Evolutionary conservation across 148 eudicot genomes (phyloP).

Genomic region (Pharnaceum exiguum): DNA sequence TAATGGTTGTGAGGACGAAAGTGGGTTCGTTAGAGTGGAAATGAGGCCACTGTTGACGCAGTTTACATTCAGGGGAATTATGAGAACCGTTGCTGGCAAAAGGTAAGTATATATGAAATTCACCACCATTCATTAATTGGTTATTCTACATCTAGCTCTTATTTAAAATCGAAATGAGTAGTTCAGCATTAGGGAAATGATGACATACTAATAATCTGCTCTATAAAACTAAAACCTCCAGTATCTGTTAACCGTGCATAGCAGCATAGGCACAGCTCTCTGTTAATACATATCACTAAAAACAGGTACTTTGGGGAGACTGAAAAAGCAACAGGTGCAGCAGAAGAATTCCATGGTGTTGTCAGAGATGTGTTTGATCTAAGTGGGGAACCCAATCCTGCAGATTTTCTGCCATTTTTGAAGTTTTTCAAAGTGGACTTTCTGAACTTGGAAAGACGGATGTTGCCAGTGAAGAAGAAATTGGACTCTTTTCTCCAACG

Average conservation of each 20-base stretch:
- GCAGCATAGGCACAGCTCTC: too few relatives aligned
- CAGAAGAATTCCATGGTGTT: conserved; percentile 8
- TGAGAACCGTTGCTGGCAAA: conserved; percentile 36
- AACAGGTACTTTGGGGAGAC: conserved; percentile 29
- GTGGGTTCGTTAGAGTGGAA: conserved; percentile 18
- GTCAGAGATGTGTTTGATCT: conserved; percentile 18
- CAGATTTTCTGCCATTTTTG: conserved; percentile 31
- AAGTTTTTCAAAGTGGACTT: conserved; percentile 29
- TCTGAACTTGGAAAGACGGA: conserved; percentile 22
- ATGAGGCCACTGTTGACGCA: conserved; percentile 25
- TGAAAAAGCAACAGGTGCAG: conserved; percentile 7
- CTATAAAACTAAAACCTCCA: too few relatives aligned
- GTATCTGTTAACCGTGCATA: too few relatives aligned
- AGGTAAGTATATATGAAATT: too few relatives aligned
- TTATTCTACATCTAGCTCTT: too few relatives aligned
- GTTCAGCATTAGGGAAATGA: too few relatives aligned
- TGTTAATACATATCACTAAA: too few relatives aligned
- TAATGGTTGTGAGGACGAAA: conserved; percentile 2
- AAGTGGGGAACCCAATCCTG: conserved; percentile 13
- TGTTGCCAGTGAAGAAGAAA: conserved; percentile 7
- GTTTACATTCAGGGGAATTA: conserved; percentile 29
- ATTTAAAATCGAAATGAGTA: too few relatives aligned
- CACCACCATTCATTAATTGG: too few relatives aligned
- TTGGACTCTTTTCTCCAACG: conserved; percentile 24
- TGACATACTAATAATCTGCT: too few relatives aligned